phyloP scores from a whole-genome alignment of 2,329 filamentous ascomycete species.

The Cladobotryum mycophilum region DNA sequence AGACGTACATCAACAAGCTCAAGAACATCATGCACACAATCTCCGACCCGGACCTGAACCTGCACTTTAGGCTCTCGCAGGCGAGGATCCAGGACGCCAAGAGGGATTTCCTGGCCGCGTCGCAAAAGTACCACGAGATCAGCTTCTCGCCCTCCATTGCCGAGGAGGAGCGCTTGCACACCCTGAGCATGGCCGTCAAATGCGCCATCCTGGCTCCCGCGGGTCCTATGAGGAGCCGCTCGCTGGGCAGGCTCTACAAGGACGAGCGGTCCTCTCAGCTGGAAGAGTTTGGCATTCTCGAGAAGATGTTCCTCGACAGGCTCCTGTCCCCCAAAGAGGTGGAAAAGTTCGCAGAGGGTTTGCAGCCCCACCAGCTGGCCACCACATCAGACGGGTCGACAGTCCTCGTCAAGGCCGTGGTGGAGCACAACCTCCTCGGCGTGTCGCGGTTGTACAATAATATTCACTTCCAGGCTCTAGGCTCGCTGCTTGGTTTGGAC shows the following conservation, averaged over 20 bases:
- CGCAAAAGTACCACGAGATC: constrained; percentile 81
- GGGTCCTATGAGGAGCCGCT: constrained; percentile 73
- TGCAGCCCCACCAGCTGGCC: constrained; percentile 85
- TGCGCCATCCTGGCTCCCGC: constrained; percentile 91
- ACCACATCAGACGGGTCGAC: constrained; percentile 86
- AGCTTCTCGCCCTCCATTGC: constrained; percentile 72
- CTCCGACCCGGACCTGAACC: constrained; percentile 62
- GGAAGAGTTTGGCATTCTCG: constrained; percentile 78
- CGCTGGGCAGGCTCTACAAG: constrained; percentile 81
- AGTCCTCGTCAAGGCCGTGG: constrained; percentile 84
- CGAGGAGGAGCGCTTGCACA: constrained; percentile 78
- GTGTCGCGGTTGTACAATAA: constrained; percentile 75
- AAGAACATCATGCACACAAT: constrained; percentile 86
- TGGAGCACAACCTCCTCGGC: constrained; percentile 91
- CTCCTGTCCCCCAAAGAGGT: constrained; percentile 78
- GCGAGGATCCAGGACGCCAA: constrained; percentile 90
- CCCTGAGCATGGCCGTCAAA: constrained; percentile 79
- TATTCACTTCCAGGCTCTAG: constrained; percentile 70
- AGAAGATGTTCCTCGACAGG: constrained; percentile 95
- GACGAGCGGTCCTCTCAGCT: constrained; percentile 75
- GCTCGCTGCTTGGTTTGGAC: constrained; percentile 68
- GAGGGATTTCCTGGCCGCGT: constrained; percentile 81
- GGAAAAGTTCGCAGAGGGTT: constrained; percentile 70
- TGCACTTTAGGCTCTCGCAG: constrained; percentile 87
- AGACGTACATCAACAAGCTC: constrained; percentile 86